Base-by-base conservation (phyloP, 352 stramenopile species). In the Globisporangium cederbergense region DNA sequence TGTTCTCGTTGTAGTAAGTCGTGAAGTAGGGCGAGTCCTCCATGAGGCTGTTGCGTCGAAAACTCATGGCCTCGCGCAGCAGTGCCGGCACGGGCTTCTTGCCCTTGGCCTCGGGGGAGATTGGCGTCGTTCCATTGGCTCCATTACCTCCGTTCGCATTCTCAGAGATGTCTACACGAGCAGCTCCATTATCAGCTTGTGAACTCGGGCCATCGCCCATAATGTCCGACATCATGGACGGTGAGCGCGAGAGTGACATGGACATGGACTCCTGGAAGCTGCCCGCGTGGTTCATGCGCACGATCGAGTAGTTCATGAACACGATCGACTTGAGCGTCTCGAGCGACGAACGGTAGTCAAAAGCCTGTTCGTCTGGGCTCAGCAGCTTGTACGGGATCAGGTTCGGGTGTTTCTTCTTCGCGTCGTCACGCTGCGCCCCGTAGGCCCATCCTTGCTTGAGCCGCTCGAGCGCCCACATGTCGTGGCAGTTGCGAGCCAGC, bases 291-390 rank as follows among this genome's bases (percentile, higher is more conserved):
- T 58, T 82, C 13, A 71, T 51, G 18, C 86, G 81, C 32, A 78
- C 75, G 57, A 96, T 91, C 22, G 79, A 72, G 72, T 93, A 94
- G 68, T 96, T 93, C 86, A 96, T 93, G 32, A 91, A 90, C 42
- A 94, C 55, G 53, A 96, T 96, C 32, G 86, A 91, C 70, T 93
- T 93, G 71, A 96, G 86, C 30, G 86, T 95, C 65, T 95, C 86
- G 54, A 95, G 77, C n/a, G 86, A 93, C 59, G 87, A 93, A 20
- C 86, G 83, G 62, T 92, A 84, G 74, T 96, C 87, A 38, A 90
- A 96, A 5, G 79, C 79, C 57, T 96, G 83, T 66, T 96, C 87
- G 28, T 95, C 82, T 43, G 79, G 74, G 2, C 86, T 90, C 7
- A 96, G 76, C 38, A 90, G 71, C 57, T 90, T 79, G 69, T 93